phyloP scores from a whole-genome alignment of 148 eudicot genomes.

The Nepenthes mirabilis region DNA sequence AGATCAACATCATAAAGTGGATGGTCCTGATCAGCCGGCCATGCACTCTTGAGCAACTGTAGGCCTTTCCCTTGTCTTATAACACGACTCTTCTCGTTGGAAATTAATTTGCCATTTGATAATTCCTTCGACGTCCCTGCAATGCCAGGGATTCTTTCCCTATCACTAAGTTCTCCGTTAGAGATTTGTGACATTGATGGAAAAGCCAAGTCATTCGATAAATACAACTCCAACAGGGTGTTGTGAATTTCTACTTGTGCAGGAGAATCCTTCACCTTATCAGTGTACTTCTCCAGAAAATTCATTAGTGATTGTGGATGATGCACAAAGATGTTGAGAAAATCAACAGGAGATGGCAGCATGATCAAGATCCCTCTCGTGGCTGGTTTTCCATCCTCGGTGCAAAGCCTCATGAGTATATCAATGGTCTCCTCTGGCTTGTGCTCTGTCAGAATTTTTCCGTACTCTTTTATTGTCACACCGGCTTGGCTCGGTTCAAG shows the following conservation, averaged over 20 bases:
- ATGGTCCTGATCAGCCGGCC: constrained; percentile 80
- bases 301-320: constrained; percentile 78
- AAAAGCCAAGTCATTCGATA: constrained; percentile 71
- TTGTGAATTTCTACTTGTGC: constrained; percentile 95
- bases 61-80: constrained; percentile 69
- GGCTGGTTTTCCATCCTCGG: constrained; percentile 63
- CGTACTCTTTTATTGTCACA: constrained; percentile 80
- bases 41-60: constrained; percentile 66
- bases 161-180: constrained; percentile 22
- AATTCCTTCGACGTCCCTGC: constrained; percentile 15
- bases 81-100: constrained; percentile 39
- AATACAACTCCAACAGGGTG: constrained; percentile 77
- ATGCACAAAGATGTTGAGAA: constrained; percentile 79
- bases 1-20: constrained; percentile 91
- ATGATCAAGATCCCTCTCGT: constrained; percentile 50
- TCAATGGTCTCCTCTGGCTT: constrained; percentile 74
- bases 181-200: constrained; percentile 52
- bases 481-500: constrained; percentile 97
- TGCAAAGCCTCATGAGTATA: constrained; percentile 86
- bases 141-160: constrained; percentile 11
- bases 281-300: constrained; percentile 81
- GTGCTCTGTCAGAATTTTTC: constrained; percentile 88
- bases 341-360: constrained; percentile 98
- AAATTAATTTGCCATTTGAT: constrained; percentile 41
- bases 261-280: constrained; percentile 87